Conservation (phyloP, 164 flowering plant species). For the Houttuynia cordata region DNA sequence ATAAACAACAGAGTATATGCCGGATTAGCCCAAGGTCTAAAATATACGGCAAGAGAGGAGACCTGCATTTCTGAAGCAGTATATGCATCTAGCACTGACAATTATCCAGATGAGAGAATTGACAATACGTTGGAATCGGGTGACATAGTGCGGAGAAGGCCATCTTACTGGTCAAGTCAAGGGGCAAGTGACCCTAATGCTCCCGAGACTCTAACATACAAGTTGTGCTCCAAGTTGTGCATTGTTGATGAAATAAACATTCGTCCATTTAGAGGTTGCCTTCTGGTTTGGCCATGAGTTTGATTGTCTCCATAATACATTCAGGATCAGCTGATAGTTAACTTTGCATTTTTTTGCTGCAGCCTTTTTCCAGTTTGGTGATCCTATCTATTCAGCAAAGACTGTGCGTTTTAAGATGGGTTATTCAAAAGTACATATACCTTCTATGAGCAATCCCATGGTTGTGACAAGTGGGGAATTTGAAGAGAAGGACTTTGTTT, state of each 20-base stretch:
- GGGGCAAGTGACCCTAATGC: conserved; percentile 47
- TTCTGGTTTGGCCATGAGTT: not conserved
- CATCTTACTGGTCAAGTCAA: conserved; percentile 93
- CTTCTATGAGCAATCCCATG: conserved; percentile 2
- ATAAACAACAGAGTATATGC: conserved; percentile 52
- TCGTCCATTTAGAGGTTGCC: conserved; percentile 70
- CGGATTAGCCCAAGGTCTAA: conserved; percentile 32
- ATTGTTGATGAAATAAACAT: conserved; percentile 54
- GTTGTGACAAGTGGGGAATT: conserved; percentile 5
- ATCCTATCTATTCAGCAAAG: conserved; percentile 41
- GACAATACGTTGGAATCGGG: conserved; percentile 52
- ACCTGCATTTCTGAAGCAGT: conserved; percentile 42
- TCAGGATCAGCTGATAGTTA: not conserved
- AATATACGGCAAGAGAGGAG: conserved; percentile 6
- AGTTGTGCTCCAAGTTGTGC: conserved; percentile 38
- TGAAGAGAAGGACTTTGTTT: conserved; percentile 13
- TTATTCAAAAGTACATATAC: conserved; percentile 14
- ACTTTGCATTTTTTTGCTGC: conserved; percentile 3
- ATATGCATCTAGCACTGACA: conserved; percentile 87
- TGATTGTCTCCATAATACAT: not conserved
- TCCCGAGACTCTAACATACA: conserved; percentile 65
- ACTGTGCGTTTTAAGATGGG: conserved; percentile 41
- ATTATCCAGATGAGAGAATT: conserved; percentile 60
- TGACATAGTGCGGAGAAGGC: conserved; percentile 23
- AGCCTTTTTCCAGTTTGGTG: conserved; percentile 41